A percentile compares a stretch with the other conserved stretches of the same genome.
phyloP scores from a whole-genome alignment of 1,139 yeast species.

The Chernovozyma sophiae-reginae region DNA sequence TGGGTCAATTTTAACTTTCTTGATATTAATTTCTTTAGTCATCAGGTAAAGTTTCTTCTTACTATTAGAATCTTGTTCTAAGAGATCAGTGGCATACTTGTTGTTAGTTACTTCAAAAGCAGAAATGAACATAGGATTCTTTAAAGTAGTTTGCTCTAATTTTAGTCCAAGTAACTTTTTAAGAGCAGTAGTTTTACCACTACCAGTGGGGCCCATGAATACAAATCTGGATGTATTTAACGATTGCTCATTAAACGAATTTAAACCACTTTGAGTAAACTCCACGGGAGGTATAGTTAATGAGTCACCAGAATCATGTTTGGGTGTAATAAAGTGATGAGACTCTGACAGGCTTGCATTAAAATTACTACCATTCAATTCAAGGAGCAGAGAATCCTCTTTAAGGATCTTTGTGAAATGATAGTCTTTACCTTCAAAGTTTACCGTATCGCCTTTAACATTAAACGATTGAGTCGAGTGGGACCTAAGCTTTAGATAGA shows the following conservation, averaged over 20 bases:
- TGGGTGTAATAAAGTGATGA: not conserved
- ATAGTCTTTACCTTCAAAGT: conserved; percentile 18
- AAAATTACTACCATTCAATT: conserved; percentile 6
- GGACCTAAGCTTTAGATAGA: conserved; percentile 23
- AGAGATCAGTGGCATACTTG: conserved; percentile 23
- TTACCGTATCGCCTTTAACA: conserved; percentile 15
- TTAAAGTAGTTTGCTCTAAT: conserved; percentile 4
- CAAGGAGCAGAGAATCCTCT: conserved; percentile 10
- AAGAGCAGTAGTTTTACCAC: conserved; percentile 32
- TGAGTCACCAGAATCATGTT: not conserved
- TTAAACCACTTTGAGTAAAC: not conserved
- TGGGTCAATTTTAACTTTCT: conserved; percentile 4
- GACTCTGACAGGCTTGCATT: not conserved
- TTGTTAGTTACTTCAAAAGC: conserved; percentile 31
- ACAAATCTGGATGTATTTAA: conserved; percentile 11
- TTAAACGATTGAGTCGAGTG: conserved; percentile 6
- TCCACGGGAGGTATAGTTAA: not conserved
- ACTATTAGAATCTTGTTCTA: conserved; percentile 11
- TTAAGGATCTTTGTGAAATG: conserved; percentile 18
- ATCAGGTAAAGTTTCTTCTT: conserved; percentile 3
- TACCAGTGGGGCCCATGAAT: conserved; percentile 32
- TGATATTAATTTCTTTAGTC: conserved; percentile 2
- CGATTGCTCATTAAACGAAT: not conserved
- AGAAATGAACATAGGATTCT: conserved; percentile 14
- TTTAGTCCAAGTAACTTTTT: conserved; percentile 13